Evolutionary conservation across 495 filamentous ascomycete species (phyloP).

Genomic region (Rostrohypoxylon terebratum): DNA sequence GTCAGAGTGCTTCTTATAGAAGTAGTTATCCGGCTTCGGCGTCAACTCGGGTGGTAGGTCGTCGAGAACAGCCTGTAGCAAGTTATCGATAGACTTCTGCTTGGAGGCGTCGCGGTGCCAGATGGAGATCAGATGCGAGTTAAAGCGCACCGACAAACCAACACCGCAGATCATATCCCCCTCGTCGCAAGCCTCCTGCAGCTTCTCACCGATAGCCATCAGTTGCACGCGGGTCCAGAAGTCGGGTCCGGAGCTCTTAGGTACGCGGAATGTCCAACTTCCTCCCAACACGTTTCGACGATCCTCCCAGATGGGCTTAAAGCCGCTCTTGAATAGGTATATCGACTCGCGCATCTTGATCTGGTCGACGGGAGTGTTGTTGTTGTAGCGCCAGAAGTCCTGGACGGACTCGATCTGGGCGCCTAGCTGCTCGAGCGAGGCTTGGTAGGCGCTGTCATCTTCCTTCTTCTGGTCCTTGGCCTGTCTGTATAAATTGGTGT

Average conservation of each 20-base stretch:
- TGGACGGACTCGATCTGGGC: conserved; percentile 78
- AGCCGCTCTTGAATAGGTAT: conserved; percentile 88
- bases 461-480: conserved; percentile 57
- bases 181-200: conserved; percentile 79
- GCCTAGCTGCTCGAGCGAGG: conserved; percentile 73
- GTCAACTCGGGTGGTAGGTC: conserved; percentile 73
- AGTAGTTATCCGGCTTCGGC: conserved; percentile 77
- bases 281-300: conserved; percentile 83
- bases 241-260: conserved; percentile 74
- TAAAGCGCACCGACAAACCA: conserved; percentile 77
- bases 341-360: conserved; percentile 84
- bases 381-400: conserved; percentile 89
- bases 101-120: conserved; percentile 88
- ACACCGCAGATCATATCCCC: conserved; percentile 85
- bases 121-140: conserved; percentile 80
- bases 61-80: conserved; percentile 75
- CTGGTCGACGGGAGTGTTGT: conserved; percentile 82
- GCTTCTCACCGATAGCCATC: conserved; percentile 84
- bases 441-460: conserved; percentile 65
- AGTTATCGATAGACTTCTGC: conserved; percentile 75
- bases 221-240: conserved; percentile 85
- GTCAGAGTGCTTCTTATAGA: conserved; percentile 70
- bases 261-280: conserved; percentile 87
- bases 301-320: conserved; percentile 92
- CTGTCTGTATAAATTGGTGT: conserved; percentile 48